Base-by-base conservation (phyloP, 495 filamentous ascomycete species). In the Lichenothelia convexa region DNA sequence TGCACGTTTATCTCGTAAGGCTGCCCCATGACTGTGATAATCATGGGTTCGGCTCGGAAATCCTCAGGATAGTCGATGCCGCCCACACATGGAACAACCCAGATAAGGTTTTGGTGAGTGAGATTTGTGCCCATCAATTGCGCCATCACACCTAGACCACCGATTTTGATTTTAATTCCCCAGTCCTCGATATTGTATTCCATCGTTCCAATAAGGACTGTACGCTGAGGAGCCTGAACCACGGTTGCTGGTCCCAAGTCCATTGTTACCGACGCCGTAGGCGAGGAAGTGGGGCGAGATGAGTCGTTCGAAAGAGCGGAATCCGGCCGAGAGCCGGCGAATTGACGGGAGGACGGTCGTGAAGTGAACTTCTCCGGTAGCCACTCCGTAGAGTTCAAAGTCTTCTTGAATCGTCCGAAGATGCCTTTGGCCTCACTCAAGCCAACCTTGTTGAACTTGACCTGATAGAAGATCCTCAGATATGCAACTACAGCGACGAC, bases 81-180 rank as follows among this genome's bases (percentile, higher is more conserved):
- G 15, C 73, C 75, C 13, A 79, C 74, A 47, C 73, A 73, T n/a
- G 75, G 76, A 26, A 81, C 69, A n/a, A 81, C 74, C 76, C 75
- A 81, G 34, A 80, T 69, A 5, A 80, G 56, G 47, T 81, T 67
- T 42, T 76, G 68, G 36, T 81, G 71, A 2, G 65, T 58, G 5
- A 80, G 65, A 35, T 75, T 69, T 40, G 75, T 73, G 7, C 70
- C 71, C 75, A 81, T 81, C 7, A 81, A 55, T 44, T 77, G 73
- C 15, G 63, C 61, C 63, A 67, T 67, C 22, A 79, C 74, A 47
- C 75, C 75, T 19, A 80, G 55, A 29, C 75, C 75, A 38, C 75
- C 75, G 36, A 80, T 79, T 52, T 80, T 80, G 53, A 80, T 71
- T 49, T 74, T 78, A 48, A 80, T 77, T 0, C 50, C 60, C 65